Percentiles rank a stretch among this genome's conserved stretches.
phyloP scores from a whole-genome alignment of 352 stramenopile species.

The Phytophthora boehmeriae region DNA sequence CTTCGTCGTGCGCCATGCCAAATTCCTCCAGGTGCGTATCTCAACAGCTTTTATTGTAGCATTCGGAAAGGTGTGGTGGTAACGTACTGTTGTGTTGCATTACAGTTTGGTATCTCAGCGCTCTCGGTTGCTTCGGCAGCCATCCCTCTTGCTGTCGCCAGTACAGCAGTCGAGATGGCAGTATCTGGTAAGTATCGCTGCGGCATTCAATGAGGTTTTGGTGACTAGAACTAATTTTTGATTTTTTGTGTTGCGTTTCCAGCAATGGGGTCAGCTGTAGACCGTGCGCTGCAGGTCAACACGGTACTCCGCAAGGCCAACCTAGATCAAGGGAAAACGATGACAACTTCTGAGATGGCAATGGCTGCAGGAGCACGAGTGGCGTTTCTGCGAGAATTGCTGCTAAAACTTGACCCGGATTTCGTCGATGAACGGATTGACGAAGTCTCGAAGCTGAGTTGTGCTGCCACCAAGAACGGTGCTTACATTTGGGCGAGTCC shows the following conservation, averaged over 20 bases:
- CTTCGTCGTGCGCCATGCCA: background rate
- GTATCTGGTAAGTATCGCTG: conserved; percentile 2
- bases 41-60: background rate
- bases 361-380: background rate
- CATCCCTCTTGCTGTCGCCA: conserved; percentile 6
- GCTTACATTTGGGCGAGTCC: background rate
- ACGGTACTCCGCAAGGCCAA: background rate
- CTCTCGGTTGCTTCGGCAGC: conserved; percentile 6
- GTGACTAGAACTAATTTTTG: background rate
- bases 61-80: background rate
- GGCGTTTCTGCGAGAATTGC: background rate
- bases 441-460: background rate
- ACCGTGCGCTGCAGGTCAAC: too few species aligned
- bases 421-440: background rate
- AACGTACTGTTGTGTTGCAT: background rate
- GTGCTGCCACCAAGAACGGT: background rate
- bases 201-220: background rate
- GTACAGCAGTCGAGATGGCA: background rate
- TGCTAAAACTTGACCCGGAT: background rate
- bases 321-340: background rate
- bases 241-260: background rate
- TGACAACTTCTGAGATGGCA: background rate
- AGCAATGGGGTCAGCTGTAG: too few species aligned
- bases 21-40: conserved; percentile 8
- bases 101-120: conserved; percentile 4